phyloP scores from a whole-genome alignment of 164 flowering plant genomes.

The Chimonanthus salicifolius region DNA sequence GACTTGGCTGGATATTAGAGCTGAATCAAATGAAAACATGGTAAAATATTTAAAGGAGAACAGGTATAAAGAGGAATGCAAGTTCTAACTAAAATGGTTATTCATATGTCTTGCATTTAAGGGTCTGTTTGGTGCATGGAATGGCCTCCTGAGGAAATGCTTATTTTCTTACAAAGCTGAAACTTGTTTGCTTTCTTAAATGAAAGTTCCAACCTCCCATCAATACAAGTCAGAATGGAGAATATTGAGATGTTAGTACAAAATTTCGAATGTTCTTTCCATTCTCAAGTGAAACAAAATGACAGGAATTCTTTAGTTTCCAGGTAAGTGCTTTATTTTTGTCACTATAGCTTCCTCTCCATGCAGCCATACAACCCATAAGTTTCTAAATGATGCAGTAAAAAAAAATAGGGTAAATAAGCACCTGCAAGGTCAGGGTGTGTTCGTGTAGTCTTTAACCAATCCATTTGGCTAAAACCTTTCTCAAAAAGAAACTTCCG shows the following conservation, averaged over 20 bases:
- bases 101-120: not conserved
- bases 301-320: not conserved
- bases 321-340: not conserved
- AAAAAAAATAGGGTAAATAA: not conserved
- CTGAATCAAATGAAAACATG: too few species aligned
- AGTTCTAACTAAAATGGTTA: not conserved
- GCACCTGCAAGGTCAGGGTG: conserved; percentile 97
- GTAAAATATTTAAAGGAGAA: not conserved
- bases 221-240: too few species aligned
- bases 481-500: conserved; percentile 95
- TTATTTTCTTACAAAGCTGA: too few species aligned
- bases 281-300: not conserved
- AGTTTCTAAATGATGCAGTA: not conserved
- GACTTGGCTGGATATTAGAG: not conserved
- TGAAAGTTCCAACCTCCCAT: too few species aligned
- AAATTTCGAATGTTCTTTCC: not conserved
- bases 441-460: conserved; percentile 84
- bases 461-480: conserved; percentile 94
- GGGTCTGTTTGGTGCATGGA: not conserved
- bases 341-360: not conserved
- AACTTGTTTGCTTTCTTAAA: too few species aligned
- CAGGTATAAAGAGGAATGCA: not conserved
- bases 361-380: not conserved
- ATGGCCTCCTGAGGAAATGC: too few species aligned
- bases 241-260: not conserved